A percentile compares a stretch with the other conserved stretches of the same genome.
Evolutionary conservation across 805 yeast species (phyloP).

Genomic region (Suhomyces sp.): DNA sequence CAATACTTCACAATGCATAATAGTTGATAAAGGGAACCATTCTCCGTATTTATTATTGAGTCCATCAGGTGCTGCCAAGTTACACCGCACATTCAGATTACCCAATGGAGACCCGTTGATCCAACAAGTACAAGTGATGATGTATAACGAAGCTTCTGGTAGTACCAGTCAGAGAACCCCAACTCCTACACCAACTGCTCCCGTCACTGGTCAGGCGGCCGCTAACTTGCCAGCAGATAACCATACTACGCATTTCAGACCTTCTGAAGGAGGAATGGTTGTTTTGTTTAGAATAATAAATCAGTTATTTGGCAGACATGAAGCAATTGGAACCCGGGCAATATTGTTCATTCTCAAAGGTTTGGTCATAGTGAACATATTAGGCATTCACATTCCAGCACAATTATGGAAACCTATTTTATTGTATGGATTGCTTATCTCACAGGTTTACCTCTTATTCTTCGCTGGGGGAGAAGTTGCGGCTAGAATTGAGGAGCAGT

Average conservation of each 20-base stretch:
- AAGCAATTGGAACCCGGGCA: not conserved
- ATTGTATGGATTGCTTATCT: not conserved
- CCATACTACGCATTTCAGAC: not conserved
- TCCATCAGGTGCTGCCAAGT: slow-evolving; percentile 31
- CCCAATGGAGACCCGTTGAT: slow-evolving; percentile 15
- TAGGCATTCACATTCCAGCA: not conserved
- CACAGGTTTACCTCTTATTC: slow-evolving; percentile 7
- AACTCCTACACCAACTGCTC: not conserved
- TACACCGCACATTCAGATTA: slow-evolving; percentile 13
- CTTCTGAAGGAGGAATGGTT: not conserved
- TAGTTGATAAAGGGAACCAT: slow-evolving; percentile 30
- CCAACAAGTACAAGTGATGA: slow-evolving; percentile 24
- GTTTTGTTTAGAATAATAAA: not conserved
- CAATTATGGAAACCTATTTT: not conserved
- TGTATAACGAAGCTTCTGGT: slow-evolving; percentile 8
- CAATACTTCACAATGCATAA: slow-evolving; percentile 41
- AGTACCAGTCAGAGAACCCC: not conserved
- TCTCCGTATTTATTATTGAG: slow-evolving; percentile 39
- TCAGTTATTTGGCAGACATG: slow-evolving; percentile 1
- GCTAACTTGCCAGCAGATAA: not conserved
- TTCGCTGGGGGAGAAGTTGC: slow-evolving; percentile 12
- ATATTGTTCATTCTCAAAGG: slow-evolving; percentile 2
- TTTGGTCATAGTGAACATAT: not conserved
- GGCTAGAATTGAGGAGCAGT: slow-evolving; percentile 7
- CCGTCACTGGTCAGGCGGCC: not conserved